Base-by-base conservation (phyloP, 2,329 filamentous ascomycete species). In the Septoria petroselini region DNA sequence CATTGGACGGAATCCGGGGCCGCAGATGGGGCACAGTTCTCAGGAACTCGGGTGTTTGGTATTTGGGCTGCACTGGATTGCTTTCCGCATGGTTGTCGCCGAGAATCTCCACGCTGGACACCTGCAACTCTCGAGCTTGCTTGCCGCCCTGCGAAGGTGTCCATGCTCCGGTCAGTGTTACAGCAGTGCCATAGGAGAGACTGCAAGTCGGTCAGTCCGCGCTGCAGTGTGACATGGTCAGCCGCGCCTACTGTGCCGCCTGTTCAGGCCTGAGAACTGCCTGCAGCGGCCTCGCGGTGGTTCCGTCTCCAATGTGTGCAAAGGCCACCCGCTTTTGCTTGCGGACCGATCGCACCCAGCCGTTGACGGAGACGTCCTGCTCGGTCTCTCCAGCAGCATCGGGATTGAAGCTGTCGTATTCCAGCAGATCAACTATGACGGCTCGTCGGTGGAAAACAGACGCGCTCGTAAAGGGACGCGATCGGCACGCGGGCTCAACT, bases 11-110 rank as follows among this genome's bases (percentile, higher is more conserved):
- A 14, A 88, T 83, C 62, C 91, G 86, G 57, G 86, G 73, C 50
- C 93, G 86, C 52, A 98, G 77, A 71, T 98, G 93, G 41, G 91
- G 89, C 44, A 95, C 79, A 9, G 86, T 86, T 51, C 93, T 86
- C 54, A 98, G 80, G 68, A 86, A 97, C 66, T 97, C 91, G 42
- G 86, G 76, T 4, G 85, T 88, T 62, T 96, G 91, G 62, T 93
- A 95, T 71, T 97, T 97, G 71, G 95, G 95, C 71, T 98, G 93
- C 18, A 98, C 82, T 2, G 93, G 93, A 66, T 88, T 95, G 55
- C 84, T 87, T 87, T 97, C 81, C 59, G 89, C 78, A 73, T 96
- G 84, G 43, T 90, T 87, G 33, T 81, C 73, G 38, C 91, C 93
- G 35, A 95, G 71, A 17, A 95, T 68, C 37, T 81, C 78, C 40